A percentile compares a stretch with the other conserved stretches of the same genome.
Evolutionary conservation across 495 filamentous ascomycete genomes (phyloP).

Genomic region (Hypoxylon fragiforme): DNA sequence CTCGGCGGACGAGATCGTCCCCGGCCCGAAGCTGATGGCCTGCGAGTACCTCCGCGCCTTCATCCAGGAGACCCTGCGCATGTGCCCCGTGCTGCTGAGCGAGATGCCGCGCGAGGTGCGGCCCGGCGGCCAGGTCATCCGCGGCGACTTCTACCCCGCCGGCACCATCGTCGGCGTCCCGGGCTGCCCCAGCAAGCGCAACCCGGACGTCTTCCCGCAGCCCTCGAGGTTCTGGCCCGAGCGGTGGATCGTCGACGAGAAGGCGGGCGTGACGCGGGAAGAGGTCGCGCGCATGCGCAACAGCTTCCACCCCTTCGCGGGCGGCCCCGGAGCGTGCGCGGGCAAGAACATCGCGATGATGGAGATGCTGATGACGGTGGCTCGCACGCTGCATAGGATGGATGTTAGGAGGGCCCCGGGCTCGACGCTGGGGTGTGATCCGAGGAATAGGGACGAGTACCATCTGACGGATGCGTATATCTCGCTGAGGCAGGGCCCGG

Average conservation of each 20-base stretch:
- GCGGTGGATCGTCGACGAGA: slow-evolving; percentile 50
- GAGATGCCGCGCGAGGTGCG: slow-evolving; percentile 62
- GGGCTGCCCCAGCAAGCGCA: no score
- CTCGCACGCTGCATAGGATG: slow-evolving; percentile 16
- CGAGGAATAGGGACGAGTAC: background rate
- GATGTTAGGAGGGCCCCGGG: slow-evolving; percentile 16
- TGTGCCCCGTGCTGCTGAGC: slow-evolving; percentile 59
- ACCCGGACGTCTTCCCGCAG: slow-evolving; percentile 60
- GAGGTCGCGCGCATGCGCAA: slow-evolving; percentile 1
- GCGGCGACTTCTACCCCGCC: slow-evolving; percentile 53
- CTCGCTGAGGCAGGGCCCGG: background rate
- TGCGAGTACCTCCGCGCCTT: slow-evolving; percentile 62
- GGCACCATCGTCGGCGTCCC: slow-evolving; percentile 59
- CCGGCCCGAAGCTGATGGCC: slow-evolving; percentile 23
- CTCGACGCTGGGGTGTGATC: slow-evolving; percentile 14
- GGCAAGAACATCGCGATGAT: slow-evolving; percentile 39
- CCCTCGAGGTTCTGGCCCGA: slow-evolving; percentile 49
- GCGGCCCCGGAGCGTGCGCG: slow-evolving; percentile 34
- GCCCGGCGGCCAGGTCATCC: slow-evolving; percentile 52
- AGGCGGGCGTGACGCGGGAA: slow-evolving; percentile 7
- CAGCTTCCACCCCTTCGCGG: slow-evolving; percentile 24
- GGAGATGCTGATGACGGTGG: slow-evolving; percentile 34
- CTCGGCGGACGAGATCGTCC: slow-evolving; percentile 50
- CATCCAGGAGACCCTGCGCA: slow-evolving; percentile 65
- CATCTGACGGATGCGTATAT: background rate